Conservation (phyloP, 345 rosid genomes). For the Brassica carinata region DNA sequence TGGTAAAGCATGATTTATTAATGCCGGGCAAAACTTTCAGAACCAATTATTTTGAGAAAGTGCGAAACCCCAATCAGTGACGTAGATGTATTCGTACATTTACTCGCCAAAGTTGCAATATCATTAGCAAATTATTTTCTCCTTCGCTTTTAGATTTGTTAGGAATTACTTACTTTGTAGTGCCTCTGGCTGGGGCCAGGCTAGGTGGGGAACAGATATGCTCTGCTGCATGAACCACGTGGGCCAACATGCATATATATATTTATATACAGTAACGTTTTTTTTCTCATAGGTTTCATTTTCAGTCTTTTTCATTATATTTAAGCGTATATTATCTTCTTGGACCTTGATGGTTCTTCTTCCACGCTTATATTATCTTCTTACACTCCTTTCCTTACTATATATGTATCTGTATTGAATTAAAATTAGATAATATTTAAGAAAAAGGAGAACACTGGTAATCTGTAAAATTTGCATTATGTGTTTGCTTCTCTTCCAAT, state of each 20-base stretch:
- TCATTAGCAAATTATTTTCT: neutral
- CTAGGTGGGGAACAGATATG: constrained; percentile 42
- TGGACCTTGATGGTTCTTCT: constrained; percentile 14
- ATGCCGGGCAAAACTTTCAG: constrained; percentile 10
- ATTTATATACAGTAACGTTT: constrained; percentile 22
- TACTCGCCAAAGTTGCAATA: constrained; percentile 14
- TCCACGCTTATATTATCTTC: constrained; percentile 21
- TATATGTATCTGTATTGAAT: neutral
- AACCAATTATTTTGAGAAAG: constrained; percentile 30
- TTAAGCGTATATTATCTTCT: neutral
- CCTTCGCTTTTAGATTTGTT: constrained; percentile 20
- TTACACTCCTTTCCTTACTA: constrained; percentile 4
- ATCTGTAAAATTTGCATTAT: neutral
- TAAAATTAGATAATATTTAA: neutral
- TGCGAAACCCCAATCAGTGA: constrained; percentile 9
- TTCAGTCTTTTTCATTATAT: neutral
- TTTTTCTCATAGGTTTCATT: constrained; percentile 22
- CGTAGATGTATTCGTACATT: neutral
- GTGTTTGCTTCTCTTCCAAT: neutral
- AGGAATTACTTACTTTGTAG: constrained; percentile 13
- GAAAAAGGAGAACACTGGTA: neutral
- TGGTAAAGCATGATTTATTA: neutral
- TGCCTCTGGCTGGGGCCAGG: constrained; percentile 33
- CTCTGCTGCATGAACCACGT: constrained; percentile 44
- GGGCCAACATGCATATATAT: constrained; percentile 35